These are phyloP conservation scores for Rhododendron molle DNA, from an alignment of 148 eudicot species.

Conservation along the genomic window DNA sequence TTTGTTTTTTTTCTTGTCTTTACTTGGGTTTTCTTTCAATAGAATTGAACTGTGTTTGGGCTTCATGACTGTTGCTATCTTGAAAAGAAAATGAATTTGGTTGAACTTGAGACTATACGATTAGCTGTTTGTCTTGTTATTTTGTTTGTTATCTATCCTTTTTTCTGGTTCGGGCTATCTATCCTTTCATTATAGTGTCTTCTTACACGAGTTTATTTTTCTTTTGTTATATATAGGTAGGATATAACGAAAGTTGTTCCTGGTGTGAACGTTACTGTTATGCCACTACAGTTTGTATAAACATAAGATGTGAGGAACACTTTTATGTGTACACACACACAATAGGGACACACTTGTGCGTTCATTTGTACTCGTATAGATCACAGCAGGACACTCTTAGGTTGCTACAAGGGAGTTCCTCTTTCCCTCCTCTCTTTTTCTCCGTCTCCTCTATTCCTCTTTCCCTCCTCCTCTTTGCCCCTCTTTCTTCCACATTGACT, in stretches of 20 bases:
- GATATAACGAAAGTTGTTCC: no score
- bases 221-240: no score
- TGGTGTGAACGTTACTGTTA: no score
- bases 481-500: no score
- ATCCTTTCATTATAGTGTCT: no score
- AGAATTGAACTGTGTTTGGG: background rate
- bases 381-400: background rate
- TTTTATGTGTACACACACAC: background rate
- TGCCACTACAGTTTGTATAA: background rate
- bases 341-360: no score
- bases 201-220: no score
- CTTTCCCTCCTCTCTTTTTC: no score
- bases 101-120: background rate
- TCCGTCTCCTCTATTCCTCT: no score
- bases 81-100: background rate
- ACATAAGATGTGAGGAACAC: background rate
- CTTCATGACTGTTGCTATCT: background rate
- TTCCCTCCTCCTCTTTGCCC: no score
- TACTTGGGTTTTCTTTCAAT: background rate
- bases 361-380: no score
- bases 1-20: background rate
- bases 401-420: background rate
- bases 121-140: background rate
- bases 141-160: background rate
- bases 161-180: no score